Evolutionary conservation across 2,329 filamentous ascomycete genomes (phyloP), one percentile per base, ranked within the genome.

Genomic region (Apiospora rasikravindrae): DNA sequence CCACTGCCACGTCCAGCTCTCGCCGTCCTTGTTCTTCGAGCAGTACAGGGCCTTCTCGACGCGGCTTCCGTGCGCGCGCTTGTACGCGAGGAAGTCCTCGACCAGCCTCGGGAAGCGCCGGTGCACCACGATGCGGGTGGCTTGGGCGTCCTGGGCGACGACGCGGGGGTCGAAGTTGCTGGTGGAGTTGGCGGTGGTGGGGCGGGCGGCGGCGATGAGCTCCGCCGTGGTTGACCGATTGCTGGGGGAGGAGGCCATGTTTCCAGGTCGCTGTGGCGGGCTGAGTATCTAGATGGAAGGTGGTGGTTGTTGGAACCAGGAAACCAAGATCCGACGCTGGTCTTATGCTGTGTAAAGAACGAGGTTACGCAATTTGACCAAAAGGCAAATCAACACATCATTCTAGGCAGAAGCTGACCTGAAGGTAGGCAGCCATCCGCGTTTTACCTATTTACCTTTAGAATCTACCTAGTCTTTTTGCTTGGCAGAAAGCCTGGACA

Each of bases 101-200:
- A 79, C 75, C 10, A 81, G 77, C n/a, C 13, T 44, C 0, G 77
- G 76, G 44, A 73, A 81, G 26, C 75, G 71, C 11, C 29, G 4
- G 69, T 80, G 79, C 1, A 80, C 71, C 10, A 80, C 71, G 66
- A 81, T 76, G n/a, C 77, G 75, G 0, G 79, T 80, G 53, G 51
- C 73, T 4, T 64, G 57, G 1, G 78, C 78, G 42, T 80, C 77
- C 4, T 64, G 26, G 19, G 61, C 72, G 40, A 80, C 71, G 0
- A 70, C 70, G 1, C 73, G 68, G 2, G 69, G 69, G 40, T 76
- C 73, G 61, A 79, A 79, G 1, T 75, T 22, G 45, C 29, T 13
- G 45, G 37, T 57, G 45, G 68, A 33, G 68, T 69, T 69, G 47
- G 68, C 14, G 8, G 8, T 33, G 29, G 68, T 69, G 22, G 68